A percentile compares a stretch with the other conserved stretches of the same genome.
Conservation (phyloP, 1,284 basidiomycete species). For the Waitea zeae region DNA sequence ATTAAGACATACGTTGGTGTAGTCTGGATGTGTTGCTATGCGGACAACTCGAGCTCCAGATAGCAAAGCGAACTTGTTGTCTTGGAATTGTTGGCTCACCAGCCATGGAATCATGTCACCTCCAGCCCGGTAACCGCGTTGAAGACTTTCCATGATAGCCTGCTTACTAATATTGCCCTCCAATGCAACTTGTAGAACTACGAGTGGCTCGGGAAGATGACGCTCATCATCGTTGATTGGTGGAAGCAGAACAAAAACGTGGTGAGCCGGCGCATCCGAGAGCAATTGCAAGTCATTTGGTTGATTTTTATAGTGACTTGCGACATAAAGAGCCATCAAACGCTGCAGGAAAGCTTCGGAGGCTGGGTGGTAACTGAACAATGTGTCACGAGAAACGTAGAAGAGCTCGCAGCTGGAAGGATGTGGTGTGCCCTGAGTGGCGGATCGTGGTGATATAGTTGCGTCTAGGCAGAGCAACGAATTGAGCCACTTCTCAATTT, state of each 20-base stretch:
- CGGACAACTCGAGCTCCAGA: constrained; percentile 88
- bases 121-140: constrained; percentile 65
- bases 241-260: constrained; percentile 89
- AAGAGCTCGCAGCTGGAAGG: constrained; percentile 90
- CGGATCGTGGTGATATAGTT: constrained; percentile 45
- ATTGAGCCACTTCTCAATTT: constrained; percentile 93
- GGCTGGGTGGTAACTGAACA: constrained; percentile 95
- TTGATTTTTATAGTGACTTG: constrained; percentile 98
- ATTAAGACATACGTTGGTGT: constrained; percentile 48
- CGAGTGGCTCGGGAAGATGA: constrained; percentile 82
- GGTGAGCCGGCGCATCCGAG: constrained; percentile 93
- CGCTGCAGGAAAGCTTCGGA: constrained; percentile 94
- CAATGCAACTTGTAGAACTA: constrained; percentile 88
- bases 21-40: constrained; percentile 96
- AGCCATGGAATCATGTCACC: constrained; percentile 99
- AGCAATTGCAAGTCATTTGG: constrained; percentile 96
- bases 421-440: constrained; percentile 76
- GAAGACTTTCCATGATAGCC: constrained; percentile 75
- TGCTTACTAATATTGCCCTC: constrained; percentile 88
- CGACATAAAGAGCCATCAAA: constrained; percentile 97
- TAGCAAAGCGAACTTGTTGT: constrained; percentile 83
- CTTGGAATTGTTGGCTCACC: constrained; percentile 92
- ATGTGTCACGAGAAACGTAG: constrained; percentile 90
- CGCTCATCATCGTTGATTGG: constrained; percentile 79
- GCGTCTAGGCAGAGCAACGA: constrained; percentile 85